Conservation (phyloP, 2,329 filamentous ascomycete genomes). For the Juglanconis sp. region DNA sequence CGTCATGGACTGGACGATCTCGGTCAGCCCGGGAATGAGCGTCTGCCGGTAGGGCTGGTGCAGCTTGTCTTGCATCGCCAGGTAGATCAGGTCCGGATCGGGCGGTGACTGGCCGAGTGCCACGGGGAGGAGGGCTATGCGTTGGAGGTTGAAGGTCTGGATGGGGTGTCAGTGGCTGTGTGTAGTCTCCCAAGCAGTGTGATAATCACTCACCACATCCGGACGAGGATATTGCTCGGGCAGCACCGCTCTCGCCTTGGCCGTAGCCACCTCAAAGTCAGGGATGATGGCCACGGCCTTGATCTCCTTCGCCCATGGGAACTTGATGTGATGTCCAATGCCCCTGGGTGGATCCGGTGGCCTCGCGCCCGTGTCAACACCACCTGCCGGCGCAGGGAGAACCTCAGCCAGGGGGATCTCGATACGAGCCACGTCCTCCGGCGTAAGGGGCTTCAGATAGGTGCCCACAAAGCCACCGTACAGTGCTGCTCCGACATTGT, state of each 20-base stretch:
- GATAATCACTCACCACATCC: conserved; percentile 65
- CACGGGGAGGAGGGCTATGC: conserved; percentile 85
- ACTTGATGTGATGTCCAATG: conserved; percentile 95
- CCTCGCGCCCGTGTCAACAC: conserved; percentile 80
- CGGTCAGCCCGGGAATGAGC: conserved; percentile 85
- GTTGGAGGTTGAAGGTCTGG: conserved; percentile 85
- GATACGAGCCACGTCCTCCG: conserved; percentile 82
- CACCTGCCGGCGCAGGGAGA: conserved; percentile 83
- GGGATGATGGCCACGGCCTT: conserved; percentile 97
- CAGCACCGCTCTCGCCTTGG: conserved; percentile 81
- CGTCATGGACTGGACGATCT: conserved; percentile 88
- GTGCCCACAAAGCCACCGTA: conserved; percentile 97
- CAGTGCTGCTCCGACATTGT: conserved; percentile 91
- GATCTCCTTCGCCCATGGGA: conserved; percentile 89
- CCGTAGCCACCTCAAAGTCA: conserved; percentile 92
- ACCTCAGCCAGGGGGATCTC: conserved; percentile 96
- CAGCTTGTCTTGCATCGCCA: conserved; percentile 97
- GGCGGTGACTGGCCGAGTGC: conserved; percentile 87
- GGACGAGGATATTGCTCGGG: conserved; percentile 74
- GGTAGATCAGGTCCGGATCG: conserved; percentile 89
- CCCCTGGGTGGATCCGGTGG: conserved; percentile 87
- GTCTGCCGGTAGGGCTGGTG: conserved; percentile 94
- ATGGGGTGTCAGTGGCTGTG: background rate
- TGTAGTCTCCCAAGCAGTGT: background rate
- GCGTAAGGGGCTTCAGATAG: conserved; percentile 87